Base-by-base conservation (phyloP, 768 basidiomycete species). In the Xerocomellus intermedius region DNA sequence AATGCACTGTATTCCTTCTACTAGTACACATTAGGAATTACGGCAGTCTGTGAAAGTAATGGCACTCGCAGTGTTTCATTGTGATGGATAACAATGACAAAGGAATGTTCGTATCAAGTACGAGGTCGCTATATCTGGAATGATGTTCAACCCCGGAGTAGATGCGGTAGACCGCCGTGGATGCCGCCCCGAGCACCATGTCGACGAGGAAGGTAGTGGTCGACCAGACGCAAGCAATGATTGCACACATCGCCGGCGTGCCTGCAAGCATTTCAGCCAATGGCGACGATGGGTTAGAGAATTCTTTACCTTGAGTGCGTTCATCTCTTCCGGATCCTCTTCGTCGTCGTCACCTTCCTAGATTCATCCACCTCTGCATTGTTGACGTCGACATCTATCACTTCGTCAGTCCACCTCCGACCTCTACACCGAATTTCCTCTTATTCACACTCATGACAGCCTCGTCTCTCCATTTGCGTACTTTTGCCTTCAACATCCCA, bases 231-330 rank as follows among this genome's bases (percentile, higher is more conserved):
- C 56, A 76, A 93, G 76, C 17, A 95, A 75, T 42, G 76, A 79
- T 54, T 83, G 83, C 36, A 96, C 77, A 63, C 93, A 85, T 42
- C 84, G 79, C 43, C 90, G 81, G 21, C 91, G 86, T 48, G 83
- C 85, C 87, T 91, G 66, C 13, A 60, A 47, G 22, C 10, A 14
- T 22, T 10, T 57, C 45, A 60, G 57, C 36, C 48, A 54, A 17
- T 19, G 56, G 32, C 46, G 47, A 54, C 42, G 43, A 45, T 33
- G 49, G 24, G 17, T 41, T 32, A 28, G 4, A 53, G 8, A 41
- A 54, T 57, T 24, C 61, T 0, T 48, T 65, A 91, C 91, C 85
- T 91, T 93, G 49, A 94, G 78, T 17, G 79, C 86, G 63, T 80
- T 85, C 36, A 95, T 82, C 64, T 89, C 85, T 19, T 84, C 82